Base-by-base conservation (phyloP, 176 grass and related monocot species). In the Carex parvula region DNA sequence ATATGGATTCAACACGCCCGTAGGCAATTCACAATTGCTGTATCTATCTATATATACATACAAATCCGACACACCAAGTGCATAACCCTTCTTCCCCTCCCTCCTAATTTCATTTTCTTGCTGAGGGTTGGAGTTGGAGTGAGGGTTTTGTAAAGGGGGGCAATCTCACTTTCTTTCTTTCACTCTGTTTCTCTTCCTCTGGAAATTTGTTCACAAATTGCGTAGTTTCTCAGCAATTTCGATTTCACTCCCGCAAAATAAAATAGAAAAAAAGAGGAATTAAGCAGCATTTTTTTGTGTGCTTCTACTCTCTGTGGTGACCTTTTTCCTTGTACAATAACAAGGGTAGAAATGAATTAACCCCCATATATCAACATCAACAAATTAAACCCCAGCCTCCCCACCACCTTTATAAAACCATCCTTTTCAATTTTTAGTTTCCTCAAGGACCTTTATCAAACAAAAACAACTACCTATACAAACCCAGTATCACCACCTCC, bases 371-470 rank as follows among this genome's bases (percentile, higher is more conserved):
- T 77, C 72, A 56, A 14, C 50, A 32, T 77, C 73, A 77, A 12
- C 72, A 48, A 54, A 54, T 41, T 41, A 46, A 50, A 50, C 67
- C 37, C 32, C 6, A 7, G 5, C 46, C 24, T 33, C 16, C 52
- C 52, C 6, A 78, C 52, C 6, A 78, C 15, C 50, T 57, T 78
- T 78, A 78, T 56, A 57, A 78, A 78, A 10, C 73, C 73, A 78
- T 57, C 73, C 73, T 6, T 78, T 57, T 16, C 52, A 77, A 57
- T 78, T 78, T 57, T 26, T 0, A 78, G 50, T 78, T 78, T 78
- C 52, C 5, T 57, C 26, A 78, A 53, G 52, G 73, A 78, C 73
- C 26, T 78, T 18, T 57, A 18, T 2, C 24, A 57, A 78, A 78
- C 52, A 33, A 57, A 18, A 57, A 74, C 37, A 56, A 53, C 6